Evolutionary conservation across 768 basidiomycete genomes (phyloP).

Genomic region (Hypholoma fasciculare): DNA sequence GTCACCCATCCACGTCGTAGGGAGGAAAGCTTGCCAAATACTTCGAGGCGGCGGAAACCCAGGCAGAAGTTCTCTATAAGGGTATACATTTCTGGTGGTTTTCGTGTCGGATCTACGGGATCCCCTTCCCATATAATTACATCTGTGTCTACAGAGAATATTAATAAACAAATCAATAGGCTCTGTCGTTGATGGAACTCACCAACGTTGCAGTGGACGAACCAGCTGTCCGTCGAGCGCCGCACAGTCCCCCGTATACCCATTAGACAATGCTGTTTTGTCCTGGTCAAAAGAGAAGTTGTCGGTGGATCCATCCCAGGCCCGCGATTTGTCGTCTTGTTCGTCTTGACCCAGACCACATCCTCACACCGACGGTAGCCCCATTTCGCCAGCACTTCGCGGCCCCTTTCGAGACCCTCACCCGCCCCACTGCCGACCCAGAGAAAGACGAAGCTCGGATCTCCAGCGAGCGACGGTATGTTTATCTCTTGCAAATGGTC

Average conservation of each 20-base stretch:
- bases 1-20: slow-evolving; percentile 92
- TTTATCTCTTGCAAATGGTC: slow-evolving; percentile 81
- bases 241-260: slow-evolving; percentile 97
- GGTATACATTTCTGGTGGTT: slow-evolving; percentile 95
- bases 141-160: slow-evolving; percentile 72
- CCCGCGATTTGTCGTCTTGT: slow-evolving; percentile 66
- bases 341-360: slow-evolving; percentile 98
- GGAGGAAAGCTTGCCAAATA: slow-evolving; percentile 77
- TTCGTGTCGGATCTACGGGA: slow-evolving; percentile 73
- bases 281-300: slow-evolving; percentile 81
- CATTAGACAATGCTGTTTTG: slow-evolving; percentile 96
- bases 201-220: slow-evolving; percentile 98
- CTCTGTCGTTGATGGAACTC: slow-evolving; percentile 23
- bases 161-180: not conserved
- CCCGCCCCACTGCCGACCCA: slow-evolving; percentile 95
- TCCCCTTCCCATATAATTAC: slow-evolving; percentile 98
- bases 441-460: slow-evolving; percentile 91
- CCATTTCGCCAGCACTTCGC: slow-evolving; percentile 92
- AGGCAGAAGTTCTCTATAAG: slow-evolving; percentile 98
- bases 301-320: slow-evolving; percentile 87
- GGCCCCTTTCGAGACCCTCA: slow-evolving; percentile 87
- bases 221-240: slow-evolving; percentile 91
- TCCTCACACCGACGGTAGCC: slow-evolving; percentile 95
- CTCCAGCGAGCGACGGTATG: slow-evolving; percentile 78
- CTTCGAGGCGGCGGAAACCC: slow-evolving; percentile 85